Evolutionary conservation across 306 rosid genomes (phyloP), one percentile per base, ranked within the genome.

Genomic region (Casuarina glauca): DNA sequence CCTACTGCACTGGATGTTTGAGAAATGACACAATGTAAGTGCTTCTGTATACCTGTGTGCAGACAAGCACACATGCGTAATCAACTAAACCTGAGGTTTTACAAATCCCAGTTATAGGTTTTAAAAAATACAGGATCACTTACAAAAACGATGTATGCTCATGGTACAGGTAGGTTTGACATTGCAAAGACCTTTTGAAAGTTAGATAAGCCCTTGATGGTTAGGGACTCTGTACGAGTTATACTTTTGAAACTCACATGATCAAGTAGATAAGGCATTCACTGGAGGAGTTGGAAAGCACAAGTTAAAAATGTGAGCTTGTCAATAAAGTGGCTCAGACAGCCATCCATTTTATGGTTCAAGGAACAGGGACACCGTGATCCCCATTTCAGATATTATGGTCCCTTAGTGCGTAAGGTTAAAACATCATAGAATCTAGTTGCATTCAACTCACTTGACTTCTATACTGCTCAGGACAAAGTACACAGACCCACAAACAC

Each of bases 191-290:
- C 6, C 36, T 62, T 36, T 62, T 62, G n/a, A 45, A 49, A 36
- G 44, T 67, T 42, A 72, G 26, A 51, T 36, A 43, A 19, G 39
- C 10, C 38, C 48, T 35, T n/a, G 50, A 54, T 74, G 53, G 75
- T 46, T 69, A 45, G 73, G 80, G 58, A 20, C 58, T 51, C 15
- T 52, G 6, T 52, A 52, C 72, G 55, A 63, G 44, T n/a, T 52
- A 16, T 16, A 64, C 73, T n/a, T 50, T 74, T 32, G 32, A 32
- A 42, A 45, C 19, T 35, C 44, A 46, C 66, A 32, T 66, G 44
- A 64, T 74, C 63, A 73, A 57, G 49, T 39, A 44, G 51, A 10
- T 69, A 78, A 44, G 51, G 57, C 4, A 78, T 49, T 71, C 77
- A 15, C 46, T 66, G 71, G 63, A 52, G 74, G 72, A 78, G 41